Conservation (phyloP, 129 eudicot species). For the Ambrosia artemisiifolia region DNA sequence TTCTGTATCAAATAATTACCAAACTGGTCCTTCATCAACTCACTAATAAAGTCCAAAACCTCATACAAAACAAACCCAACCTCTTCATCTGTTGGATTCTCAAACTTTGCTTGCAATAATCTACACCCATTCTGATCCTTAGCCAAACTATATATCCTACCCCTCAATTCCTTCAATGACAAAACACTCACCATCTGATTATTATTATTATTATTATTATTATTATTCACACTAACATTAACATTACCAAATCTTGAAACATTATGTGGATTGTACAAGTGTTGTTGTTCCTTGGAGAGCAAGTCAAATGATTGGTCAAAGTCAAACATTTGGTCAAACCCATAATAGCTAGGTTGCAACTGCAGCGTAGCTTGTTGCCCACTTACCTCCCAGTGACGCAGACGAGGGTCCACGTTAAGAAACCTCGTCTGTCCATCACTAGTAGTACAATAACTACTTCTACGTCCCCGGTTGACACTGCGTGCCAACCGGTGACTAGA, state of each 20-base stretch:
- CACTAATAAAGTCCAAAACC: slow-evolving; percentile 40
- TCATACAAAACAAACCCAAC: slow-evolving; percentile 49
- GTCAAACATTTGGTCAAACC: slow-evolving; percentile 30
- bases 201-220: not conserved
- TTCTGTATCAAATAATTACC: slow-evolving; percentile 54
- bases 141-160: slow-evolving; percentile 38
- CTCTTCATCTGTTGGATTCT: slow-evolving; percentile 41
- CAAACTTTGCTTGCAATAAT: slow-evolving; percentile 37
- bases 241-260: slow-evolving; percentile 7
- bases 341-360: slow-evolving; percentile 11
- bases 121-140: slow-evolving; percentile 52
- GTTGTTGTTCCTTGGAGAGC: slow-evolving; percentile 43
- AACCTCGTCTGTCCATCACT: slow-evolving; percentile 30
- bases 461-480: not conserved
- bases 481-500: slow-evolving; percentile 18
- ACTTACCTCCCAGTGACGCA: not conserved
- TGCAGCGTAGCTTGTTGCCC: too few relatives aligned
- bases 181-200: slow-evolving; percentile 12
- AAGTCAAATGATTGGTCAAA: slow-evolving; percentile 39
- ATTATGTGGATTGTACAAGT: slow-evolving; percentile 1
- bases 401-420: slow-evolving; percentile 41
- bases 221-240: not conserved
- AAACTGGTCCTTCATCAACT: slow-evolving; percentile 58
- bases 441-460: slow-evolving; percentile 24
- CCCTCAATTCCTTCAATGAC: slow-evolving; percentile 42